phyloP scores from a whole-genome alignment of 257 asterid genomes.

The Ilex asprella region DNA sequence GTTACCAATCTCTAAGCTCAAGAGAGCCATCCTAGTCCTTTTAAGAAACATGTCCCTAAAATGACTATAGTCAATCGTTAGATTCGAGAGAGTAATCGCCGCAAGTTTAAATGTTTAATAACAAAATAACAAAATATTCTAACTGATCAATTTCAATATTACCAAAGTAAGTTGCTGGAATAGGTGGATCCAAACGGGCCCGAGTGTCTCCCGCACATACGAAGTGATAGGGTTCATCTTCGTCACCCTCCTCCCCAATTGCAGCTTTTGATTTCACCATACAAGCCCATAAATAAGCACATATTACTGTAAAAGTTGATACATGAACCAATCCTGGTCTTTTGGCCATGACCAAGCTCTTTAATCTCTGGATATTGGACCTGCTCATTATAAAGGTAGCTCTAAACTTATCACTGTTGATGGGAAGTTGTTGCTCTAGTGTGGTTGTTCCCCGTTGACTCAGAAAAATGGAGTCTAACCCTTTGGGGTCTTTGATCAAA shows the following conservation, averaged over 20 bases:
- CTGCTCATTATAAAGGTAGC: constrained; percentile 19
- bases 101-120: no score
- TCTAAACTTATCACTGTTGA: constrained; percentile 23
- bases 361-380: constrained; percentile 17
- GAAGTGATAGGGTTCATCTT: not conserved
- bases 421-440: constrained; percentile 1
- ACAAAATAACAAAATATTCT: no score
- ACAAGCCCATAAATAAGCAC: constrained; percentile 41
- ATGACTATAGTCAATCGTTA: no score
- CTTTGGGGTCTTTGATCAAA: constrained; percentile 14
- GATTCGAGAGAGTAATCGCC: no score
- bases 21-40: no score
- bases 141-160: no score
- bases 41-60: no score
- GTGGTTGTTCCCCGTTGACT: constrained; percentile 7
- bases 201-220: constrained; percentile 23
- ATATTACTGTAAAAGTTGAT: constrained; percentile 24
- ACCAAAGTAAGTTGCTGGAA: constrained; percentile 44
- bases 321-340: constrained; percentile 18
- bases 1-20: no score
- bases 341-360: constrained; percentile 16
- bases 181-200: constrained; percentile 30
- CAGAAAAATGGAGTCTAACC: constrained; percentile 23
- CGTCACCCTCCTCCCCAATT: constrained; percentile 8
- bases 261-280: constrained; percentile 23